phyloP scores from a whole-genome alignment of 1,284 basidiomycete species.

The Marasmius tenuissimus region DNA sequence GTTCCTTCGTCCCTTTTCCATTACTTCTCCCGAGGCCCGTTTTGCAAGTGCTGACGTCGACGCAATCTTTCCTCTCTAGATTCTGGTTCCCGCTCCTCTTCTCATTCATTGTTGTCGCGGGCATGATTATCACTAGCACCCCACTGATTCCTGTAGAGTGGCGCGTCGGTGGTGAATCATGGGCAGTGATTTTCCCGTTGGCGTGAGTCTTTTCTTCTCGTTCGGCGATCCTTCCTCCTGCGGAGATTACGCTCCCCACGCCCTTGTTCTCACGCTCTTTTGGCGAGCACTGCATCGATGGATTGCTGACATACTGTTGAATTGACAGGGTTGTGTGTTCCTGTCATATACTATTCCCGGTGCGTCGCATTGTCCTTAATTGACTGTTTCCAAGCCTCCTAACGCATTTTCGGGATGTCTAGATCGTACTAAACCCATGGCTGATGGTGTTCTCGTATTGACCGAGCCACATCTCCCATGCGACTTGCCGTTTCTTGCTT shows the following conservation, averaged over 20 bases:
- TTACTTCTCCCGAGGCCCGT: background rate
- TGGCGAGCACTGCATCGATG: too few relatives aligned
- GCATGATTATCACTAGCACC: slow-evolving; percentile 14
- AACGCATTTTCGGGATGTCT: background rate
- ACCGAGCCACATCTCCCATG: background rate
- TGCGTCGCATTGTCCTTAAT: background rate
- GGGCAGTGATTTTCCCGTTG: slow-evolving; percentile 18
- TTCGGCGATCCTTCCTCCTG: background rate
- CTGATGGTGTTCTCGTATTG: slow-evolving; percentile 18
- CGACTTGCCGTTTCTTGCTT: too few relatives aligned
- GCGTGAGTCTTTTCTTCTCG: slow-evolving; percentile 3
- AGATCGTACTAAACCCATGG: slow-evolving; percentile 18
- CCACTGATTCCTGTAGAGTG: slow-evolving; percentile 14
- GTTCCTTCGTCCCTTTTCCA: background rate
- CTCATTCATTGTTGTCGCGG: slow-evolving; percentile 10
- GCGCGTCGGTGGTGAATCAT: slow-evolving; percentile 11
- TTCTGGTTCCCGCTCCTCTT: slow-evolving; percentile 17
- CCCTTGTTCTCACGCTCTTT: background rate
- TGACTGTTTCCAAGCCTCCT: background rate
- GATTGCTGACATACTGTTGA: too few relatives aligned
- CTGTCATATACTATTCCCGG: slow-evolving; percentile 18
- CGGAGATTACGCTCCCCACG: background rate
- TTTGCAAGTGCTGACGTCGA: background rate
- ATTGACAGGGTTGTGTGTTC: slow-evolving; percentile 7
- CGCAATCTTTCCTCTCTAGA: background rate